Evolutionary conservation across 371 early-diverging fungal species (phyloP).

Genomic region (Mortierella sp.): DNA sequence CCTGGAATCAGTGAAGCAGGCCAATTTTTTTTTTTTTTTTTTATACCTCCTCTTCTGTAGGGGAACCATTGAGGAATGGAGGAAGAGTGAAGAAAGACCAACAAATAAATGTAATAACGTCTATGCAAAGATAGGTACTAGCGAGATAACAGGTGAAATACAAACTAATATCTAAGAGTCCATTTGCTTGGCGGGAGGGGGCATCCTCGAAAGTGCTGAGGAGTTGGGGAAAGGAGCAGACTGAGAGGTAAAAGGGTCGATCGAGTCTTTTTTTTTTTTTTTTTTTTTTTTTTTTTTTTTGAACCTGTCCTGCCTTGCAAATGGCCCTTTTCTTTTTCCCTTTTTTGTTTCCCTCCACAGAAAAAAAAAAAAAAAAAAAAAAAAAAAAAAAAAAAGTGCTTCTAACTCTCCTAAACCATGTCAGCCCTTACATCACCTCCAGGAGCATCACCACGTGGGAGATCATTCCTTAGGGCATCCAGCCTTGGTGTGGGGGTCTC

Average conservation of each 20-base stretch:
- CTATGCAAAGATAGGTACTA: no score
- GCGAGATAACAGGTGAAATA: no score
- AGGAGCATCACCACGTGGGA: slow-evolving; percentile 16
- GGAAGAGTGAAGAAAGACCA: background rate
- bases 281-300: background rate
- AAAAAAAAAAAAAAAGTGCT: no score
- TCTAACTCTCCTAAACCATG: background rate
- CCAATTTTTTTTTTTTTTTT: background rate
- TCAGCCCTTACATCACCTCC: slow-evolving; percentile 27
- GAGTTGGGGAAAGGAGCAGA: no score
- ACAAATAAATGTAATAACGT: background rate
- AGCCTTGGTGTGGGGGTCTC: slow-evolving; percentile 19
- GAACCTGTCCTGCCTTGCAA: background rate
- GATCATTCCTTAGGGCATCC: slow-evolving; percentile 14
- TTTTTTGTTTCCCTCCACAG: no score
- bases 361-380: no score
- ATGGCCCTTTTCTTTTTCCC: no score
- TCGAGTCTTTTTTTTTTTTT: background rate
- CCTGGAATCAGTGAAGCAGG: no score
- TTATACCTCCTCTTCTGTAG: slow-evolving; percentile 3
- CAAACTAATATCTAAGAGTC: background rate
- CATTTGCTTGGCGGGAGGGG: background rate
- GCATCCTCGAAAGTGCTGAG: no score
- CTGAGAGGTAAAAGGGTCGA: no score
- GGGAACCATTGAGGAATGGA: no score